Percentiles rank a stretch among this genome's conserved stretches.
Evolutionary conservation across 2,329 filamentous ascomycete species (phyloP).

Genomic region (Trichoderma sp.): DNA sequence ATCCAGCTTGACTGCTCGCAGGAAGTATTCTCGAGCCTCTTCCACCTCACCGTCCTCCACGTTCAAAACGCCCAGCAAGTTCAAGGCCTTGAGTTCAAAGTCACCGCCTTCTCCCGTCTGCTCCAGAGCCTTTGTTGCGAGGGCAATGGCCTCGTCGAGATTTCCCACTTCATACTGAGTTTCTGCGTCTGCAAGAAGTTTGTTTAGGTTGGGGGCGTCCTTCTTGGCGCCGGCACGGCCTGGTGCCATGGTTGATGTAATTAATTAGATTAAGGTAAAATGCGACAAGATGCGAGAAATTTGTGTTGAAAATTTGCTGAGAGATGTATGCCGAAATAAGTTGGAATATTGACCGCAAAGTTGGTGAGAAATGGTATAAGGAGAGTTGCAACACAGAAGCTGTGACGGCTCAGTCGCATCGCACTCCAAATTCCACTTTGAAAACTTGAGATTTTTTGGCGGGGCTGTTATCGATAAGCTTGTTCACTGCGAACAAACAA

Average conservation of each 20-base stretch:
- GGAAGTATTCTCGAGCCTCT: constrained; percentile 71
- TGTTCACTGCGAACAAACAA: constrained; percentile 5
- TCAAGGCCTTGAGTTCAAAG: constrained; percentile 67
- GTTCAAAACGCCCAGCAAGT: constrained; percentile 78
- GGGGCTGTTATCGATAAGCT: constrained; percentile 41
- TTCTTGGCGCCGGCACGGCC: constrained; percentile 46
- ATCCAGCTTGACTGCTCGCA: constrained; percentile 75
- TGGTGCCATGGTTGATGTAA: constrained; percentile 44
- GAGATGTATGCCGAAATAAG: no score
- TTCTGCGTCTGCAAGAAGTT: constrained; percentile 46
- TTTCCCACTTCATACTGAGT: constrained; percentile 50
- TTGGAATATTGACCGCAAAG: background rate
- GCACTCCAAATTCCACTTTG: constrained; percentile 15
- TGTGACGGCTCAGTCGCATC: constrained; percentile 16
- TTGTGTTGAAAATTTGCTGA: background rate
- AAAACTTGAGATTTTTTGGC: constrained; percentile 37
- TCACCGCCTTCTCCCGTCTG: constrained; percentile 51
- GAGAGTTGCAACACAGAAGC: background rate
- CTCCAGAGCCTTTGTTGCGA: constrained; percentile 51
- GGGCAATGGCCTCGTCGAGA: constrained; percentile 45
- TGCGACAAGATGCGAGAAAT: no score
- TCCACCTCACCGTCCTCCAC: constrained; percentile 83
- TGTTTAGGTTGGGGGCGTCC: constrained; percentile 36
- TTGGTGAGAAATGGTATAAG: constrained; percentile 5
- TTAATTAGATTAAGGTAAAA: background rate